Base-by-base conservation (phyloP, 345 rosid species). In the Durio zibethinus region DNA sequence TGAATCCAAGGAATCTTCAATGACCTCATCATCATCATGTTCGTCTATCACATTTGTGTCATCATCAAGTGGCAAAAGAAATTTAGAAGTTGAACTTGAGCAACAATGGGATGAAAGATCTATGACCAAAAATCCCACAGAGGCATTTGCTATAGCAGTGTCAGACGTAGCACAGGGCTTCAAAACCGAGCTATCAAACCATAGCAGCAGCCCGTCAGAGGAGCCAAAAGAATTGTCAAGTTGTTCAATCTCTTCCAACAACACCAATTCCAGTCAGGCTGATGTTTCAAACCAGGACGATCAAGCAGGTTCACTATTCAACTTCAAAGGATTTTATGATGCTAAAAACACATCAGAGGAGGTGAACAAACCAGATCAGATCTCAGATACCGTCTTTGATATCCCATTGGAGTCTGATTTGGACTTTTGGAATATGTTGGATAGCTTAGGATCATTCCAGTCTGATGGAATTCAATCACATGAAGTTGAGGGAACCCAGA, bases 371-470 rank as follows among this genome's bases (percentile, higher is more conserved):
- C 93, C 96, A 0, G 84, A n/a, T n/a, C n/a, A 86, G 11, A 66
- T 78, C 2, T 20, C 75, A 5, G 79, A 80, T 38, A 31, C 56
- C 2, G 54, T 1, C 15, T 10, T 74, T 1, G 82, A 87, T 7
- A 88, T 89, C 72, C 91, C 93, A 1, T 86, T 87, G 10, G 96
- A 87, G 74, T 70, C 83, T 1, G 94, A 89, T 82, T 56, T 65
- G 10, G 94, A 94, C 50, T 89, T 93, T 40, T 94, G 98, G 97
- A 79, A 85, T 77, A 86, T 84, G 90, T 72, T 92, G 6, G 97
- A 91, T 68, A 74, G 72, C 82, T 80, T 90, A 72, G 86, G 66
- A 63, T 36, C 83, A 40, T 64, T 78, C 42, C 81, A 83, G 62
- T 59, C 80, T 4, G 71, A 61, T 52, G 77, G 31, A 43, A 38